phyloP scores from a whole-genome alignment of 1,284 basidiomycete genomes.

The Puccinia triticina region DNA sequence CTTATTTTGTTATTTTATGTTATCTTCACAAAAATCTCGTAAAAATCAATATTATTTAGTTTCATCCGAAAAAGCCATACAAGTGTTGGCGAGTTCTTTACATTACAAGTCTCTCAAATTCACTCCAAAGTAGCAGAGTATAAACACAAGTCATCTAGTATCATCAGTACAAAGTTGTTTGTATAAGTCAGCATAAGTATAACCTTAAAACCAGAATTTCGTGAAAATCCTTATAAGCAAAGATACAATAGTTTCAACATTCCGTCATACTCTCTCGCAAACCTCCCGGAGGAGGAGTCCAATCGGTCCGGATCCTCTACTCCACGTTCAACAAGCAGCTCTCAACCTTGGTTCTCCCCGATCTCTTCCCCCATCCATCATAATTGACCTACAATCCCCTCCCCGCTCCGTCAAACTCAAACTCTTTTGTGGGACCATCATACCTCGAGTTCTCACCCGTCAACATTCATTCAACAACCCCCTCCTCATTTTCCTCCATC shows the following conservation, averaged over 20 bases:
- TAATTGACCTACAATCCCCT: background rate
- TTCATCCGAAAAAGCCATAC: background rate
- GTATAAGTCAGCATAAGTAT: too few species aligned
- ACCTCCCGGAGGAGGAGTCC: too few species aligned
- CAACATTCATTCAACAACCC: background rate
- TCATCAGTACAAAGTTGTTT: too few species aligned
- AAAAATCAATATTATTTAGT: background rate
- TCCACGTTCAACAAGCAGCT: too few species aligned
- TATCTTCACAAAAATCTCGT: background rate
- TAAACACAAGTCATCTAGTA: too few species aligned
- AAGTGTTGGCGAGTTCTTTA: background rate
- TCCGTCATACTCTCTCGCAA: background rate
- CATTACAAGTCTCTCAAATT: background rate
- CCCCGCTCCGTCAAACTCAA: background rate
- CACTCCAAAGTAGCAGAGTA: too few species aligned
- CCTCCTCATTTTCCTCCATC: background rate
- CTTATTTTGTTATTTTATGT: too few species aligned
- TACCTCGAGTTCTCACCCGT: background rate
- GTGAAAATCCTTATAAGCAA: too few species aligned
- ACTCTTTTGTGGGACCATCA: too few species aligned
- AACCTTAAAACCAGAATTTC: too few species aligned
- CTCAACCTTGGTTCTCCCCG: too few species aligned
- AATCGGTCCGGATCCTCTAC: too few species aligned
- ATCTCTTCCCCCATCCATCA: background rate
- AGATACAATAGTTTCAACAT: background rate